These are phyloP conservation scores for Thecaphora thlaspeos DNA, from an alignment of 1,284 basidiomycete species.

Conservation along the genomic window DNA sequence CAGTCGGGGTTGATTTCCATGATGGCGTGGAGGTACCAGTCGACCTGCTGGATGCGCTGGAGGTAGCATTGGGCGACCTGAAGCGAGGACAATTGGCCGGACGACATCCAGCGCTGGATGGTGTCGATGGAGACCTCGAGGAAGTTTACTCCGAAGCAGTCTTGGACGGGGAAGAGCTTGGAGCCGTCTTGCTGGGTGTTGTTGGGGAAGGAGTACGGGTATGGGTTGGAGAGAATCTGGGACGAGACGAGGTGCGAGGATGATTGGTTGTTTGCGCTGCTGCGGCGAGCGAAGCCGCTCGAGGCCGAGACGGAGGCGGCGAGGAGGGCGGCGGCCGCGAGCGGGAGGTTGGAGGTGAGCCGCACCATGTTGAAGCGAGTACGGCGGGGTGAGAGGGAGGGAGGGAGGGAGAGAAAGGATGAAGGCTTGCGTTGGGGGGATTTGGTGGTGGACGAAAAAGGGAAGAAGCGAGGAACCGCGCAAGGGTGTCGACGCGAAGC, in stretches of 20 bases:
- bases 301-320: too few species aligned
- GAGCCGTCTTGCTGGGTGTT: not conserved
- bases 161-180: not conserved
- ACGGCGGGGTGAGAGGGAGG: not conserved
- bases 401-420: not conserved
- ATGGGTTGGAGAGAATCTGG: not conserved
- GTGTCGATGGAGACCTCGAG: not conserved
- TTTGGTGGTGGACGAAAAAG: too few species aligned
- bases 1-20: conserved; percentile 67
- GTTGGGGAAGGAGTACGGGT: not conserved
- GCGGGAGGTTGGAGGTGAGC: too few species aligned
- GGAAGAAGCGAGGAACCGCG: too few species aligned
- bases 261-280: too few species aligned
- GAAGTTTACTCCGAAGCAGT: not conserved
- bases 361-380: too few species aligned
- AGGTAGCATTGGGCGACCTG: conserved; percentile 60
- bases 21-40: conserved; percentile 64
- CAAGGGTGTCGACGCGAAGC: too few species aligned
- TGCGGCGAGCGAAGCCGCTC: too few species aligned
- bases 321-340: too few species aligned
- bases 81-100: not conserved
- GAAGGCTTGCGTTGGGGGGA: too few species aligned
- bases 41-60: conserved; percentile 70
- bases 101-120: not conserved
- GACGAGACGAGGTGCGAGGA: not conserved